phyloP scores from a whole-genome alignment of 305 asterid species.

The Rubia occidens region DNA sequence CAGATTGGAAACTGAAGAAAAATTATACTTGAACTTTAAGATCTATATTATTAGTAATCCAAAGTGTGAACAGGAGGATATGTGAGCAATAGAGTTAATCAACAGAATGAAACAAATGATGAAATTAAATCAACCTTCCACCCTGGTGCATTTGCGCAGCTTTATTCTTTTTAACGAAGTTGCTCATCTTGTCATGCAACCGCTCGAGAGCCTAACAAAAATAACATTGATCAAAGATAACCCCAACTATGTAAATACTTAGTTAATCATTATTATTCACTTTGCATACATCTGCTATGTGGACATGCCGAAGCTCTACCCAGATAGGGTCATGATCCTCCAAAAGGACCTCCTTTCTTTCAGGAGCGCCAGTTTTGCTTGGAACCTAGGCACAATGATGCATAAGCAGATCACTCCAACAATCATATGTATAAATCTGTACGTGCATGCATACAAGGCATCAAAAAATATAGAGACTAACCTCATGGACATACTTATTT shows the following conservation, averaged over 20 bases:
- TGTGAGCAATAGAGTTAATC: background rate
- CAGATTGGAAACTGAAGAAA: background rate
- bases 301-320: slow-evolving; percentile 98
- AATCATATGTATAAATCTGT: background rate
- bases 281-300: slow-evolving; percentile 90
- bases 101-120: slow-evolving; percentile 19
- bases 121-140: slow-evolving; percentile 56
- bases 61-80: background rate
- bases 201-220: slow-evolving; percentile 78
- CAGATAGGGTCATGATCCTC: slow-evolving; percentile 99
- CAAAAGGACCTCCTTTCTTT: slow-evolving; percentile 91
- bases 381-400: slow-evolving; percentile 56
- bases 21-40: background rate
- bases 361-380: slow-evolving; percentile 68
- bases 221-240: slow-evolving; percentile 28
- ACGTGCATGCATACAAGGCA: slow-evolving; percentile 3
- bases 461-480: slow-evolving; percentile 23
- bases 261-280: slow-evolving; percentile 14
- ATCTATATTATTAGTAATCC: background rate
- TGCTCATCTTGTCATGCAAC: slow-evolving; percentile 94
- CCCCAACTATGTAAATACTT: slow-evolving; percentile 7
- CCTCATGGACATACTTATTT: slow-evolving; percentile 94
- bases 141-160: slow-evolving; percentile 95
- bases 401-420: slow-evolving; percentile 14
- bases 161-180: slow-evolving; percentile 82